A percentile compares a stretch with the other conserved stretches of the same genome.
Conservation (phyloP, 345 rosid genomes). For the Tarenaya hassleriana region DNA sequence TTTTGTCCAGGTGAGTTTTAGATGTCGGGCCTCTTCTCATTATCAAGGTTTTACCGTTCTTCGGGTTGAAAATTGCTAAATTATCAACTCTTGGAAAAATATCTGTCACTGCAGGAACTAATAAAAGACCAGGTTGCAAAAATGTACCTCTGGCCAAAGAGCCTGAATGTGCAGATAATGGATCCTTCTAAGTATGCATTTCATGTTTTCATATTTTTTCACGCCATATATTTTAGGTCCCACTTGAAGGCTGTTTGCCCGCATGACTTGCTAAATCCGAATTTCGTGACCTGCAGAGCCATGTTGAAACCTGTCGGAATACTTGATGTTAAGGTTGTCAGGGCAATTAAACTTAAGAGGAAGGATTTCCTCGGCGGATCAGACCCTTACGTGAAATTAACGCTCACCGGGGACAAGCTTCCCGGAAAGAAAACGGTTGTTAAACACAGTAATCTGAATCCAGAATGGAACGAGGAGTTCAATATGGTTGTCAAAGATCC, state of each 20-base stretch:
- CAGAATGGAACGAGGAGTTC: constrained; percentile 95
- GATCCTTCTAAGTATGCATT: constrained; percentile 64
- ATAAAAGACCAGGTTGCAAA: constrained; percentile 92
- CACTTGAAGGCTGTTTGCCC: too few species aligned
- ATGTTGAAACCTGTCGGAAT: constrained; percentile 78
- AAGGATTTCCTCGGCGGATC: constrained; percentile 83
- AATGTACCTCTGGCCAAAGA: constrained; percentile 96
- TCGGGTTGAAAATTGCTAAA: background rate
- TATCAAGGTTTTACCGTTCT: constrained; percentile 1
- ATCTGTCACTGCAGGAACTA: constrained; percentile 49
- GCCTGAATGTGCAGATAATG: constrained; percentile 64
- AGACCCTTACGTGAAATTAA: constrained; percentile 88
- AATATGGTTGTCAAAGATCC: constrained; percentile 71
- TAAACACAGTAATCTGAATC: constrained; percentile 76
- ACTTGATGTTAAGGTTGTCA: constrained; percentile 64
- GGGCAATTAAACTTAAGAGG: constrained; percentile 68
- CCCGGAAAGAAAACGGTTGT: constrained; percentile 68
- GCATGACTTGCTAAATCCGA: constrained; percentile 4
- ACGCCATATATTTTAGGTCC: background rate
- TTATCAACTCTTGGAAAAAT: background rate
- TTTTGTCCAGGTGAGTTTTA: constrained; percentile 58
- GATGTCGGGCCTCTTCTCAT: constrained; percentile 3
- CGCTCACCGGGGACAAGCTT: constrained; percentile 71
- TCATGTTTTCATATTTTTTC: background rate
- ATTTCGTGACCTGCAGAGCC: constrained; percentile 38